Evolutionary conservation across 192 early-diverging fungal species (phyloP), one percentile per base, ranked within the genome.

Genomic region (Diversispora eburnea): DNA sequence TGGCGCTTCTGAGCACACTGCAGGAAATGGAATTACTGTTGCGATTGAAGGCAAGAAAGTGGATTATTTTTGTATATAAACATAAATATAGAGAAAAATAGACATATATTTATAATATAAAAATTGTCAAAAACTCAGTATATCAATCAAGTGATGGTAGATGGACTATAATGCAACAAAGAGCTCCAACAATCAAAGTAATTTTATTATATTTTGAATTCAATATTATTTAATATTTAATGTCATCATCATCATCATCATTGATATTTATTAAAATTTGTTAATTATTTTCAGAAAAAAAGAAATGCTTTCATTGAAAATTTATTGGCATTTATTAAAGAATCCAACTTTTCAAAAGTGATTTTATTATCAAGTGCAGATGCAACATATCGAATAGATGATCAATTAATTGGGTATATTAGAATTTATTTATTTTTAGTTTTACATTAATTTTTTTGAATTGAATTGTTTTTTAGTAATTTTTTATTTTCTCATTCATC

Each of bases 81-180:
- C 15, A 61, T 17, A 17, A 0, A 17, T 54, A 10, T 13, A 54
- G 9, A 4, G 12, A 54, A 17, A 54, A 3, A 54, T 54, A 10
- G 12, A 13, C 17, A 52, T 52, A 15, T 3, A 8, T 17, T 54
- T 10, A 54, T 4, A 10, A 47, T 45, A 56, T 47, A 62, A 51
- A 59, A 19, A 71, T 17, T 33, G 62, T 49, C 51, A 52, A 41
- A 51, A n/a, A 59, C 57, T 49, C 49, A 78, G 88, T 93, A 13
- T 93, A 85, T 75, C 90, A 91, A 72, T 86, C 86, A n/a, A 72
- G 64, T 41, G 88, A 91, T 75, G 77, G 76, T 10, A 73, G 83
- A 64, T 88, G 84, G 85, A 93, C 91, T 10, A 63, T 90, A 25
- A 54, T 93, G 12, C 91, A 93, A 70, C 91, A 93, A 73, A 85